Conservation (phyloP, 441 rosid species). For the Erodium chrysanthum region DNA sequence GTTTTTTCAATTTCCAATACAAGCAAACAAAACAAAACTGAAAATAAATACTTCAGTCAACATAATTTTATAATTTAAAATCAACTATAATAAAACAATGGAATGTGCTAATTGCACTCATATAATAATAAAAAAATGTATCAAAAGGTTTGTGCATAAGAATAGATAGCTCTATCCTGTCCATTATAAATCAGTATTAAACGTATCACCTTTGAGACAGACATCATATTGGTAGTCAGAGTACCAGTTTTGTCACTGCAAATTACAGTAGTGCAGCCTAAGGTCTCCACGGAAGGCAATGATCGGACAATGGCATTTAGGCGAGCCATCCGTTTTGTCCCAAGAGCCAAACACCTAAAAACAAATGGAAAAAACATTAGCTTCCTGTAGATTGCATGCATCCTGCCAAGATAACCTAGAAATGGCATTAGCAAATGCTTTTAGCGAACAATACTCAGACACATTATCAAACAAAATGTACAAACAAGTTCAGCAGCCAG, state of each 20-base stretch:
- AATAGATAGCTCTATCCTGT: background rate
- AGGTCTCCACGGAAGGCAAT: slow-evolving; percentile 96
- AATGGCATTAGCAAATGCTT: slow-evolving; percentile 4
- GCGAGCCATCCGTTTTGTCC: slow-evolving; percentile 98
- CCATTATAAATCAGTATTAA: background rate
- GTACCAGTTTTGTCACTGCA: slow-evolving; percentile 99
- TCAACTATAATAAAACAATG: background rate
- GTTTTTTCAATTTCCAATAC: background rate
- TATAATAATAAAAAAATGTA: background rate
- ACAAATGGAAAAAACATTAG: slow-evolving; percentile 1
- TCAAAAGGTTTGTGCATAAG: slow-evolving; percentile 3
- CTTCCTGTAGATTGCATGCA: background rate
- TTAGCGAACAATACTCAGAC: slow-evolving; percentile 1
- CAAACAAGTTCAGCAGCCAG: background rate
- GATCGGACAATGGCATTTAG: slow-evolving; percentile 94
- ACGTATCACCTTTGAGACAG: slow-evolving; percentile 74
- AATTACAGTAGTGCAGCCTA: slow-evolving; percentile 97
- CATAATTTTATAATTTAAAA: background rate
- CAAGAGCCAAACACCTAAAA: slow-evolving; percentile 93
- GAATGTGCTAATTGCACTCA: background rate
- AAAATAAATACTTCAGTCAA: background rate
- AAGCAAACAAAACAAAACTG: background rate
- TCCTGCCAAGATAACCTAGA: background rate
- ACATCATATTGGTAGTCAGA: slow-evolving; percentile 97
- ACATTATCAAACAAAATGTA: background rate